phyloP scores from a whole-genome alignment of 148 eudicot species.

The Spergularia bocconei region DNA sequence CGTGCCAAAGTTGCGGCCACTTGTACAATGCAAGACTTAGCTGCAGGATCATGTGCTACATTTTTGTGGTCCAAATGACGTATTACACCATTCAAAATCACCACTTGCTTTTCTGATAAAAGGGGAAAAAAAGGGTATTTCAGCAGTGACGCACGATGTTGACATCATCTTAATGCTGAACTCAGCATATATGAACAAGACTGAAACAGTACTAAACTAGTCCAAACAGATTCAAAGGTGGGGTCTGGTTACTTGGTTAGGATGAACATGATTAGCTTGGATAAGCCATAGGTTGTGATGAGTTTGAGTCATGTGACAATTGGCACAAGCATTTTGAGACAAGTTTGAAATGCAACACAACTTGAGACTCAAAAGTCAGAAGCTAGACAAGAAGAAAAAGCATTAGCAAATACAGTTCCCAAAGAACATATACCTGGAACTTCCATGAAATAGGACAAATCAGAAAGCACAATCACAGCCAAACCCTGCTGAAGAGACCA shows the following conservation, averaged over 20 bases:
- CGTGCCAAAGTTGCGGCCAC: constrained; percentile 72
- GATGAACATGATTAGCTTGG: no score
- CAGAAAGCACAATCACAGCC: constrained; percentile 69
- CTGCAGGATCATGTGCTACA: constrained; percentile 66
- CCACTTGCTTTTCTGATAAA: constrained; percentile 59
- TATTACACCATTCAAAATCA: constrained; percentile 62
- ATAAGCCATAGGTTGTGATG: no score
- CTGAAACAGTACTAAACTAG: no score
- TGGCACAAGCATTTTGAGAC: no score
- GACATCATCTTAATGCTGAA: not conserved
- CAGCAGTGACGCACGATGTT: not conserved
- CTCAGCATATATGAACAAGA: no score
- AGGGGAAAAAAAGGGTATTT: not conserved
- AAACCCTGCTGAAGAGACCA: constrained; percentile 79
- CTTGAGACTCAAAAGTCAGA: not conserved
- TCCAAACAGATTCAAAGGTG: no score
- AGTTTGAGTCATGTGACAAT: no score
- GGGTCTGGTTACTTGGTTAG: no score
- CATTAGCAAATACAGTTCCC: not conserved
- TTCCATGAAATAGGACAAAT: constrained; percentile 72
- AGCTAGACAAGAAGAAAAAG: not conserved
- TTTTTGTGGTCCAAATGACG: constrained; percentile 97
- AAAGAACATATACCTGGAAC: constrained; percentile 45
- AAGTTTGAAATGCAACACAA: not conserved
- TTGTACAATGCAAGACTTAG: constrained; percentile 69